Base-by-base conservation (phyloP, 2,329 filamentous ascomycete species). In the Cladosporium sp. region DNA sequence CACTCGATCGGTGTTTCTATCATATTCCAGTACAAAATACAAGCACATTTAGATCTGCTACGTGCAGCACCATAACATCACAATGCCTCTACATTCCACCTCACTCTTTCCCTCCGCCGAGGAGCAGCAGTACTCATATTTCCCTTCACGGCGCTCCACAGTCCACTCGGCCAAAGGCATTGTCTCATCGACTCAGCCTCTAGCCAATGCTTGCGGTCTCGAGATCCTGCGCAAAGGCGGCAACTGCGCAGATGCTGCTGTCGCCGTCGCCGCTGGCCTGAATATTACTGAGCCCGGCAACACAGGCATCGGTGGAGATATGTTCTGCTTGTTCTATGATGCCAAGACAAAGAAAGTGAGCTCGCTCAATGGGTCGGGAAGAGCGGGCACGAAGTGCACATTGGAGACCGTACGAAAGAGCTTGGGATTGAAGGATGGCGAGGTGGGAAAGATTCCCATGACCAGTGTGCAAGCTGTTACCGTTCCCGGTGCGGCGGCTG, bases 221-320 rank as follows among this genome's bases (percentile, higher is more conserved):
- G 86, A 89, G 59, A 82, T 97, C 39, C 78, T 99, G n/a, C 84
- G 87, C 59, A 86, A 89, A 50, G 94, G 94, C 59, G 94, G 94
- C 56, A 99, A 97, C 78, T 92, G 91, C 62, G 94, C 92, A 65
- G 93, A 97, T 79, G 93, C 94, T n/a, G 93, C 94, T 8, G 90
- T 97, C 3, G 94, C 94, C 43, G 90, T 96, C 61, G 93, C 94
- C 45, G 94, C 94, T 34, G 92, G 87, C 5, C 80, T 99, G 59
- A 97, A 97, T 75, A 84, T 97, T 70, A 96, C 93, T 0, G 94
- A 99, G 72, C 94, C 94, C 7, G 86, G 87, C 60, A 94, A 89
- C 5, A 97, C 94, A 0, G 94, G 94, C 40, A 97, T 99, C 61
- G 94, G 94, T 59, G 94, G 94, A 63, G 94, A 99, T 76, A 92